A percentile compares a stretch with the other conserved stretches of the same genome.
These are phyloP conservation scores for Oxytropis ochrocephala DNA, from an alignment of 306 rosid species.

Conservation along the genomic window DNA sequence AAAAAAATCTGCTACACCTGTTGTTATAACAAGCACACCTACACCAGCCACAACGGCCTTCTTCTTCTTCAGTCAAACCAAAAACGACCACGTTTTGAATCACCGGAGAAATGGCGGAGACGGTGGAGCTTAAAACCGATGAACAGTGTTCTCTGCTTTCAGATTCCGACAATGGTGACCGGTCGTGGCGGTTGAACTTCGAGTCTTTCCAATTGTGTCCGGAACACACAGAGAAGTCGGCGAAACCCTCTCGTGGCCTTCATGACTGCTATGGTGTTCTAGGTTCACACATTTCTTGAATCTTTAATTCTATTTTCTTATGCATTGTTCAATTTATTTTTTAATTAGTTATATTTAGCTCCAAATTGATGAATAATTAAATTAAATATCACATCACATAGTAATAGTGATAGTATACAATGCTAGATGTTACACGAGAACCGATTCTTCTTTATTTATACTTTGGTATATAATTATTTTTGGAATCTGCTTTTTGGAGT, in stretches of 20 bases:
- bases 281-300: slow-evolving; percentile 24
- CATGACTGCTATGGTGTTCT: slow-evolving; percentile 79
- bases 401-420: not conserved
- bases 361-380: not conserved
- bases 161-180: slow-evolving; percentile 47
- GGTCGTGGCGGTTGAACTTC: slow-evolving; percentile 88
- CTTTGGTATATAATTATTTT: not conserved
- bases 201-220: slow-evolving; percentile 49
- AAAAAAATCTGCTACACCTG: slow-evolving; percentile 13
- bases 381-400: not conserved
- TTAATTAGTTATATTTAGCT: not conserved
- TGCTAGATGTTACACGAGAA: not conserved
- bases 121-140: slow-evolving; percentile 26
- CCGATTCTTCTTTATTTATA: not conserved
- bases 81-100: slow-evolving; percentile 17
- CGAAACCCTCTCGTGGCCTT: slow-evolving; percentile 52
- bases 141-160: slow-evolving; percentile 57
- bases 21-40: not conserved
- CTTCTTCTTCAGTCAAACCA: not conserved
- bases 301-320: not conserved
- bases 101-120: slow-evolving; percentile 43
- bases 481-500: slow-evolving; percentile 6
- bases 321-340: not conserved
- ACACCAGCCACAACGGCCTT: slow-evolving; percentile 3
- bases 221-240: slow-evolving; percentile 40